These are phyloP conservation scores for Candida sojae DNA, from an alignment of 1,139 yeast genomes.

Conservation along the genomic window DNA sequence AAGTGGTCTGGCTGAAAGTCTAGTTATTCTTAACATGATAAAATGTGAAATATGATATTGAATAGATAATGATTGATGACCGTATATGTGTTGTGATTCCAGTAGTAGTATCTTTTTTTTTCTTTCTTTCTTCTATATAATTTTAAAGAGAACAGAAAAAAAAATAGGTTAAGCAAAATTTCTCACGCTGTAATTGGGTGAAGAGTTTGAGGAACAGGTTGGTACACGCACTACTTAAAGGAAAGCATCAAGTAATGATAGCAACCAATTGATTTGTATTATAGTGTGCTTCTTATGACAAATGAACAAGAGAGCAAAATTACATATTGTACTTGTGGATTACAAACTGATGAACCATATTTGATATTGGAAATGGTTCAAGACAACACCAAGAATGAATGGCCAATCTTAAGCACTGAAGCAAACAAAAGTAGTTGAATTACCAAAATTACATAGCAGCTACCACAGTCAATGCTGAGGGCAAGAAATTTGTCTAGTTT, in stretches of 20 bases:
- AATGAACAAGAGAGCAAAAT: too few relatives aligned
- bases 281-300: too few relatives aligned
- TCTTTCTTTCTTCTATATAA: neutral
- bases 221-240: neutral
- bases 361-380: too few relatives aligned
- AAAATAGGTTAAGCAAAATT: constrained; percentile 2
- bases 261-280: too few relatives aligned
- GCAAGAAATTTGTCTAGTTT: too few relatives aligned
- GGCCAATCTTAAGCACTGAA: too few relatives aligned
- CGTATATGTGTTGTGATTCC: neutral
- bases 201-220: neutral
- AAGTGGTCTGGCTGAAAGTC: constrained; percentile 3
- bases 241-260: neutral
- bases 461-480: too few relatives aligned
- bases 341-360: too few relatives aligned
- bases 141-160: neutral
- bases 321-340: too few relatives aligned
- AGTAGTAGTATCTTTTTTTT: neutral
- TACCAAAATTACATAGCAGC: too few relatives aligned
- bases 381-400: too few relatives aligned
- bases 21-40: constrained; percentile 6
- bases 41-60: neutral
- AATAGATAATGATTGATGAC: neutral
- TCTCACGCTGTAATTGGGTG: constrained; percentile 5
- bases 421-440: too few relatives aligned